Conservation (phyloP, 2,329 filamentous ascomycete species). For the Plenodomus tracheiphilus region DNA sequence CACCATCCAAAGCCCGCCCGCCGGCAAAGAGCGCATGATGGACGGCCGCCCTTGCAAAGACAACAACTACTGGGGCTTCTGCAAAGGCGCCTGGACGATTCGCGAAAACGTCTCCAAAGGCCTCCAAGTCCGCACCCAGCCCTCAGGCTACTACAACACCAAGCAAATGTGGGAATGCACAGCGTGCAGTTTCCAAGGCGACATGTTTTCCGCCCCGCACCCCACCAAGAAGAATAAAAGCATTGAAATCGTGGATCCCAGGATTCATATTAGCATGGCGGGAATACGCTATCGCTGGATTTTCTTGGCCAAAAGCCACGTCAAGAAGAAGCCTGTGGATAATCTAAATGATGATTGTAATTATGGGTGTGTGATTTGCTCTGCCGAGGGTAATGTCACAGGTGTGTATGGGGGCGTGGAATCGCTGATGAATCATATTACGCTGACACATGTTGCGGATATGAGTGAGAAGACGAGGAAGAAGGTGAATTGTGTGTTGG, state of each 20-base stretch:
- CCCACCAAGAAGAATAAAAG: conserved; percentile 34
- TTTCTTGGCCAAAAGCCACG: conserved; percentile 45
- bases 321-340: conserved; percentile 18
- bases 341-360: conserved; percentile 21
- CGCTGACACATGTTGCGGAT: conserved; percentile 37
- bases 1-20: conserved; percentile 22
- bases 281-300: conserved; percentile 45
- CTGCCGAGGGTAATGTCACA: conserved; percentile 33
- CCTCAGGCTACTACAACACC: conserved; percentile 41
- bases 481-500: conserved; percentile 42
- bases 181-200: conserved; percentile 40
- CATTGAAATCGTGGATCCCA: conserved; percentile 34
- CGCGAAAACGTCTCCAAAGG: conserved; percentile 42
- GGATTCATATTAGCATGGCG: conserved; percentile 23
- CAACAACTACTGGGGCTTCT: conserved; percentile 49
- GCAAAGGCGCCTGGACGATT: conserved; percentile 45
- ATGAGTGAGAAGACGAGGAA: conserved; percentile 31
- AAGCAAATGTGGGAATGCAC: conserved; percentile 42
- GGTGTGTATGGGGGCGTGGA: conserved; percentile 44
- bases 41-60: conserved; percentile 42
- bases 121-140: conserved; percentile 31
- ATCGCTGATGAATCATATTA: conserved; percentile 46
- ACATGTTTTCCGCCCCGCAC: conserved; percentile 24
- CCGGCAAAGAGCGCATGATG: conserved; percentile 33
- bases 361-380: conserved; percentile 45